Percentiles rank a stretch among this genome's conserved stretches.
Evolutionary conservation across 2,329 filamentous ascomycete genomes (phyloP).

Genomic region (Penicillium brasilianum): DNA sequence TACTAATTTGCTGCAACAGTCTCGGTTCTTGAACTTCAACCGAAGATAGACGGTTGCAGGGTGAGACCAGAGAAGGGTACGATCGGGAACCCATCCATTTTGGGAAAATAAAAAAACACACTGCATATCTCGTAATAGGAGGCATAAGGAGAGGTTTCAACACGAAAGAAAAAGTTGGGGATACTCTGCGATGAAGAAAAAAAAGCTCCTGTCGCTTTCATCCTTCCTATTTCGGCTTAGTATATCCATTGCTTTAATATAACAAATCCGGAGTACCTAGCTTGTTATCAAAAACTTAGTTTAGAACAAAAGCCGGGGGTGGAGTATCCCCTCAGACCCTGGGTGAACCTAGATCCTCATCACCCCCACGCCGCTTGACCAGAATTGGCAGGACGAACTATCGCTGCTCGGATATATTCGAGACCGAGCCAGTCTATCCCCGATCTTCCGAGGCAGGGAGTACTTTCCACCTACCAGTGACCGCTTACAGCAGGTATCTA

Average conservation of each 20-base stretch:
- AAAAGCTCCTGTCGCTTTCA: background rate
- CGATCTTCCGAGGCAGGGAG: background rate
- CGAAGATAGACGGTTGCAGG: constrained; percentile 38
- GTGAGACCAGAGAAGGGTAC: background rate
- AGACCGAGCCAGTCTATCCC: background rate
- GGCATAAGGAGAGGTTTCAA: background rate
- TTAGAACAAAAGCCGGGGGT: background rate
- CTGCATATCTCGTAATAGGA: background rate
- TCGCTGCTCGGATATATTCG: constrained; percentile 4
- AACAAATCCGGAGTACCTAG: background rate
- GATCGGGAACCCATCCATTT: background rate
- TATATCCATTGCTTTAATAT: no score
- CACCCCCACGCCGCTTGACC: constrained; percentile 24
- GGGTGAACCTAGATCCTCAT: constrained; percentile 8
- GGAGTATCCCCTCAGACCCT: constrained; percentile 2
- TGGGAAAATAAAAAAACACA: background rate
- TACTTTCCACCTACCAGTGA: constrained; percentile 10
- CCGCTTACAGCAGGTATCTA: background rate
- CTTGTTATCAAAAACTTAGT: background rate
- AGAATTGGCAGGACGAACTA: background rate
- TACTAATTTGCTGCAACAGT: constrained; percentile 36
- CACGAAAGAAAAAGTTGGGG: background rate
- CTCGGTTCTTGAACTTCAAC: constrained; percentile 54
- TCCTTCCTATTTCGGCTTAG: background rate
- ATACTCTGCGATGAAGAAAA: background rate